Evolutionary conservation across 495 filamentous ascomycete genomes (phyloP), one percentile per base, ranked within the genome.

Genomic region (Xylaria flabelliformis): DNA sequence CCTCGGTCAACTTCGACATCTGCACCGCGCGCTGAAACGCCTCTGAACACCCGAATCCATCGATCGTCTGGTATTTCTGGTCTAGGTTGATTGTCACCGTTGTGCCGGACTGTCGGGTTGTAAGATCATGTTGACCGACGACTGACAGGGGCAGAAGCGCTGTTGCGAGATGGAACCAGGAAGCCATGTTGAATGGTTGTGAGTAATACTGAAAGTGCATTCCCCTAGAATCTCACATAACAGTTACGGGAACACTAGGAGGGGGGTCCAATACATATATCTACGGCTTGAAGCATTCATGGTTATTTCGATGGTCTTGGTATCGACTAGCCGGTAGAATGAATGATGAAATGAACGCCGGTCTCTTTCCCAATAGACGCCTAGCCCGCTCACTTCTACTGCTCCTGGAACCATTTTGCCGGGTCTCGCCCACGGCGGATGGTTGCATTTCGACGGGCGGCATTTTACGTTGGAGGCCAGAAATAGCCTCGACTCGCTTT

Each of bases 31-130:
- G 81, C 71, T 84, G 80, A 75, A 88, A 89, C 26, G 86, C 86
- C 67, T 88, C 79, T 0, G 86, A 86, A 24, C 80, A 77, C 13
- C 87, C 86, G 74, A 87, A 87, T 4, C 84, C 85, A 68, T 85
- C 83, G n/a, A 86, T 84, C 9, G 74, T 80, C 71, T 86, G 84
- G 69, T 82, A 85, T 8, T 73, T 80, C 39, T 78, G 77, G 32
- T 64, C 72, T 3, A 83, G 76, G 58, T 83, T 80, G 32, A 86
- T 76, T 0, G 81, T 84, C 64, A 87, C 76, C 15, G 73, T 72
- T 19, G 67, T 70, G 7, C 72, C 67, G 19, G 74, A 69, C 64
- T 76, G 76, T 12, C 71, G 67, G 21, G 69, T 15, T 17, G 48
- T 46, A n/a, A 75, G 39, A 44, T 53, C 51, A 9, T 32, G 59